Evolutionary conservation across 176 grass and related monocot species (phyloP), one percentile per base, ranked within the genome.

Genomic region (Poa pratensis): DNA sequence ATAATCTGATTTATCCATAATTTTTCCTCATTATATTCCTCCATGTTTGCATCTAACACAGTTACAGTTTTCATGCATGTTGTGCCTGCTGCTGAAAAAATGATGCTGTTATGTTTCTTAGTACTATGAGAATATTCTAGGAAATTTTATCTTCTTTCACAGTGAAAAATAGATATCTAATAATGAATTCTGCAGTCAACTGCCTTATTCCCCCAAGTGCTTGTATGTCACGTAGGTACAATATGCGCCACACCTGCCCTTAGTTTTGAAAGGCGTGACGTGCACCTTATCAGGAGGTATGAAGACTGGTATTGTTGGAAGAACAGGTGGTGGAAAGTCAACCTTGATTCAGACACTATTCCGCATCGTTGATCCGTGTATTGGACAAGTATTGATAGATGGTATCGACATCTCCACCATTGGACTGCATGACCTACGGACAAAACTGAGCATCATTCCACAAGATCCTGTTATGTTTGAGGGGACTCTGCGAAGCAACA

Each of bases 401-500:
- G 85, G 76, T 67, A n/a, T 86, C 13, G 86, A 96, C 67, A 89
- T 96, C 64, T 87, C 81, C 69, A 89, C 78, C 53, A 82, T 96
- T 62, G 91, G 91, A 53, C 85, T 96, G 73, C 94, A 96, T 87
- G 91, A 93, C 51, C 91, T 96, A 65, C 86, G 89, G 42, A 89
- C 81, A 18, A 90, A 81, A 53, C 74, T 93, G 22, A 87, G 94
- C 53, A 96, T 96, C 74, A 96, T 91, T 81, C 90, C 88, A 17
- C 93, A 95, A 77, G 90, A 95, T 55, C 90, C 93, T 37, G 86
- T 88, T 28, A 87, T 95, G 69, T 95, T 95, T 53, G 72, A 89
- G 86, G 93, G 93, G 37, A 95, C 90, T n/a, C 22, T 95, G 11
- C 75, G 94, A 48, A 95, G 70, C 63, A 95, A 92, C 61, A 86